Evolutionary conservation across 768 basidiomycete genomes (phyloP).

Genomic region (Termitomyces eurrhizus): DNA sequence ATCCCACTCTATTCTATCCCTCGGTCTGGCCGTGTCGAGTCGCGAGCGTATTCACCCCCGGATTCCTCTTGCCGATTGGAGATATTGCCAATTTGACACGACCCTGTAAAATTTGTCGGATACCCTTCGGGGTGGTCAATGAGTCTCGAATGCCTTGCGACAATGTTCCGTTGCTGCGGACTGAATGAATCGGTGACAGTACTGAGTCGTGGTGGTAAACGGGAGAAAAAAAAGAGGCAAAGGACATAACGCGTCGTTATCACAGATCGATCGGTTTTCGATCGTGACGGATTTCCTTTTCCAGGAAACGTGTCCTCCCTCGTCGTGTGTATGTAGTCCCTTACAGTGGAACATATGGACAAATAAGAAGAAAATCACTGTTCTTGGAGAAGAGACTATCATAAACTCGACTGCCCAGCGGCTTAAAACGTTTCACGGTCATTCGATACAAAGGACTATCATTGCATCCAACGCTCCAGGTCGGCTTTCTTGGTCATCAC

Average conservation of each 20-base stretch:
- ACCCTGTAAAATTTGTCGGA: slow-evolving; percentile 8
- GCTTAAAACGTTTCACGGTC: background rate
- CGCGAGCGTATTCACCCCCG: background rate
- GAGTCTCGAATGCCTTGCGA: background rate
- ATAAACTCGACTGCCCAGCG: background rate
- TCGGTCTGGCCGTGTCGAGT: background rate
- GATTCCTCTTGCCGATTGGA: slow-evolving; percentile 7
- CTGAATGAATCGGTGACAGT: background rate
- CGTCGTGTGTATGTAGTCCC: no score
- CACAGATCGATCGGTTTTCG: slow-evolving; percentile 5
- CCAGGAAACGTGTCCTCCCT: background rate
- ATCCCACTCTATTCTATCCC: background rate
- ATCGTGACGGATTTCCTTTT: slow-evolving; percentile 1
- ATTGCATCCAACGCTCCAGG: no score
- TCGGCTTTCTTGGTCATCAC: no score
- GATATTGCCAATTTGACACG: slow-evolving; percentile 8
- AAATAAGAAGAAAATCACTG: background rate
- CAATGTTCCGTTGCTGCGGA: background rate
- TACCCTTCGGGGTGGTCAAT: slow-evolving; percentile 1
- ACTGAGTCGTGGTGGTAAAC: background rate
- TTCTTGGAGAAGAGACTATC: background rate
- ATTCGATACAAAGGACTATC: background rate
- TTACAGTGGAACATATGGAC: background rate
- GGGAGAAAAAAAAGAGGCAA: background rate
- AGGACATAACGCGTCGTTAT: background rate